These are phyloP conservation scores for Phialocephala sp. DNA, from an alignment of 2,329 filamentous ascomycete genomes.

Conservation along the genomic window DNA sequence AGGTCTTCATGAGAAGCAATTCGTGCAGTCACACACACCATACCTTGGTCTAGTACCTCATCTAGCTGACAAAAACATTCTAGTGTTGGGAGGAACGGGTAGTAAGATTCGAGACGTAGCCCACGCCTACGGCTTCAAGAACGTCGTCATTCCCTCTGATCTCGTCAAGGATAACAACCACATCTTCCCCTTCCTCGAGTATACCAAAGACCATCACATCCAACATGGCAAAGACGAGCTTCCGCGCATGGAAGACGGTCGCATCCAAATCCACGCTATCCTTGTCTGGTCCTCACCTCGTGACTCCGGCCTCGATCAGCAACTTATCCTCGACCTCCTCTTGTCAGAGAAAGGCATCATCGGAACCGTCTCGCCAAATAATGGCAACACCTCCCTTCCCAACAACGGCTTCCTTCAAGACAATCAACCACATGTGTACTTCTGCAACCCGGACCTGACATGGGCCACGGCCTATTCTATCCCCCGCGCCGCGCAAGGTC, in stretches of 20 bases:
- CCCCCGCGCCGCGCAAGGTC: constrained; percentile 56
- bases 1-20: constrained; percentile 52
- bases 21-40: constrained; percentile 76
- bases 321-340: constrained; percentile 74
- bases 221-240: constrained; percentile 9
- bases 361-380: constrained; percentile 57
- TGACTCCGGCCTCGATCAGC: constrained; percentile 50
- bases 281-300: constrained; percentile 51
- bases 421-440: constrained; percentile 18
- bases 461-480: constrained; percentile 14
- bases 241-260: constrained; percentile 10
- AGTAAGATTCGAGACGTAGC: constrained; percentile 68
- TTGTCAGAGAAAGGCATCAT: constrained; percentile 69
- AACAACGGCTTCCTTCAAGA: constrained; percentile 43
- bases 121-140: constrained; percentile 19
- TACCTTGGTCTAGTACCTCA: constrained; percentile 67
- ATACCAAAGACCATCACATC: constrained; percentile 12
- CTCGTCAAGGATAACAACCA: constrained; percentile 7
- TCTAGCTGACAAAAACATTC: constrained; percentile 71
- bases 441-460: constrained; percentile 21
- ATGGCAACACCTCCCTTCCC: constrained; percentile 12
- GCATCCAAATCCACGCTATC: constrained; percentile 56
- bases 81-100: constrained; percentile 66
- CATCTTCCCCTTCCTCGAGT: constrained; percentile 19
- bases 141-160: constrained; percentile 17